Conservation (phyloP, 2,329 filamentous ascomycete genomes). For the Dryadomyces quercus-mongolicae region DNA sequence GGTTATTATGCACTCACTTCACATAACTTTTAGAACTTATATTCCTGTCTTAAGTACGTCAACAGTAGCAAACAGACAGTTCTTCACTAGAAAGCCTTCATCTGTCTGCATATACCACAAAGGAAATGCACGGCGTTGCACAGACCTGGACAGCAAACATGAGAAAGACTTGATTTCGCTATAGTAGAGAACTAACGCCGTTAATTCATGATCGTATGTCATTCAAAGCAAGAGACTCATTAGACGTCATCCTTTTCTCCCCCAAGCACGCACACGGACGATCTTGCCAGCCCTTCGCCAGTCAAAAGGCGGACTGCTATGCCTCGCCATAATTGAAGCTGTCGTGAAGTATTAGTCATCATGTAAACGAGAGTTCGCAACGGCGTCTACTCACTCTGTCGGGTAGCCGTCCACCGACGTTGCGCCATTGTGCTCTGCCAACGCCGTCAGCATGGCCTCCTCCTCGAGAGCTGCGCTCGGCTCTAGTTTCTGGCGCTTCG, state of each 20-base stretch:
- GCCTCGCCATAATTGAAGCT: conserved; percentile 8
- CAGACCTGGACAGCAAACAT: not conserved
- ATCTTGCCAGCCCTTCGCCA: too few species aligned
- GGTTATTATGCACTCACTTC: not conserved
- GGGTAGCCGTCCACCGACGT: conserved; percentile 25
- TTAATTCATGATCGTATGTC: not conserved
- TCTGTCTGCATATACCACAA: too few species aligned
- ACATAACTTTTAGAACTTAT: not conserved
- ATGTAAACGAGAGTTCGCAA: not conserved
- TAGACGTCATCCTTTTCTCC: too few species aligned
- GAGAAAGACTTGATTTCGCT: not conserved
- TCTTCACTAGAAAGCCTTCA: too few species aligned
- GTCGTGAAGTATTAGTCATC: not conserved
- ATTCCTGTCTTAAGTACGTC: too few species aligned
- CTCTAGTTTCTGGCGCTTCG: conserved; percentile 29
- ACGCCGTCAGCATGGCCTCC: conserved; percentile 32
- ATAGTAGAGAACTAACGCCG: too few species aligned
- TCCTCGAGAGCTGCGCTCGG: conserved; percentile 29
- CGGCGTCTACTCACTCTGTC: conserved; percentile 23
- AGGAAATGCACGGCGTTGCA: too few species aligned
- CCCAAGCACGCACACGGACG: not conserved
- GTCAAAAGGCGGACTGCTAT: not conserved
- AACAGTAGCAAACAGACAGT: too few species aligned
- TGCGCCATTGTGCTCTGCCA: conserved; percentile 30
- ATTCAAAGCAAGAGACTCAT: not conserved